Percentiles rank a stretch among this genome's conserved stretches.
Evolutionary conservation across 164 flowering plant genomes (phyloP).

Genomic region (Piper longum): DNA sequence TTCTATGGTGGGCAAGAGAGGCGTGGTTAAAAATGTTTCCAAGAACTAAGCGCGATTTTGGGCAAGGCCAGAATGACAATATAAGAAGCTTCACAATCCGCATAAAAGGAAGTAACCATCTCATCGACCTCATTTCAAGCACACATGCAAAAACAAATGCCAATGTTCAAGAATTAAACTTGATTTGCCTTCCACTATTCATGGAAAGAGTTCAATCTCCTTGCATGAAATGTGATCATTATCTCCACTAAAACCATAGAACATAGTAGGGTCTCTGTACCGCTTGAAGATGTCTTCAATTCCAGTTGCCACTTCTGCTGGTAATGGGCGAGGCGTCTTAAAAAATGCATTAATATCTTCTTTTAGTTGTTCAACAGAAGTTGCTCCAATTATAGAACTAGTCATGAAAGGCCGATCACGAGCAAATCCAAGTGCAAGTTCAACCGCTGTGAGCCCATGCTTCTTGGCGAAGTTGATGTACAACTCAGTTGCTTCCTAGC

Average conservation of each 20-base stretch:
- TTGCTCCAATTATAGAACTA: slow-evolving; percentile 85
- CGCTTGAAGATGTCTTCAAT: slow-evolving; percentile 53
- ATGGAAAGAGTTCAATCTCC: no score
- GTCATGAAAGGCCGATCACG: slow-evolving; percentile 80
- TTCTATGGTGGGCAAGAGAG: no score
- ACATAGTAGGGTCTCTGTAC: slow-evolving; percentile 64
- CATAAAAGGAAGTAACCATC: no score
- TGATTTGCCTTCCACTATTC: no score
- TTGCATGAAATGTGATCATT: no score
- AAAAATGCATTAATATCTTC: slow-evolving; percentile 73
- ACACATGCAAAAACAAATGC: no score
- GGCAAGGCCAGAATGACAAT: no score
- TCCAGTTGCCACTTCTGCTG: slow-evolving; percentile 48
- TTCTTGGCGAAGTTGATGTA: slow-evolving; percentile 56
- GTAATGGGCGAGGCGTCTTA: slow-evolving; percentile 56
- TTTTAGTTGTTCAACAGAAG: slow-evolving; percentile 67
- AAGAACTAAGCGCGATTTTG: no score
- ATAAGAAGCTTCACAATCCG: no score
- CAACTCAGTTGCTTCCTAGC: slow-evolving; percentile 68
- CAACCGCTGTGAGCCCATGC: slow-evolving; percentile 63
- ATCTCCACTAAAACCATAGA: background rate
- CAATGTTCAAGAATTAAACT: no score
- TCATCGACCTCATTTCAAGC: no score
- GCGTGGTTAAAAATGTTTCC: no score
- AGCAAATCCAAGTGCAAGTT: slow-evolving; percentile 75